Evolutionary conservation across 116 monocot species (phyloP).

Genomic region (Iris pallida): DNA sequence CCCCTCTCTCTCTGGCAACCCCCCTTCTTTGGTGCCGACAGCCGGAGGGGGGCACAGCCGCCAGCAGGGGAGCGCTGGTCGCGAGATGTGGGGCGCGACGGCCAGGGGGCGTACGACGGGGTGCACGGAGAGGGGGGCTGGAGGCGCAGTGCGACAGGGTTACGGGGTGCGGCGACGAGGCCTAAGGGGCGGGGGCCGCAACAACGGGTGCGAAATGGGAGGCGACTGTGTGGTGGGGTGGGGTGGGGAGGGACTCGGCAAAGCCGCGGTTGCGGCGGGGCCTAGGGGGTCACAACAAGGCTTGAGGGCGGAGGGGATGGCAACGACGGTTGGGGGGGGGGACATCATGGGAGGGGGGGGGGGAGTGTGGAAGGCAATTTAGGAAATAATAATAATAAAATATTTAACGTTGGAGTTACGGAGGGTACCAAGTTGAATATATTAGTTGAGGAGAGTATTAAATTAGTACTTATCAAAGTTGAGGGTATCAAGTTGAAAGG

Average conservation of each 20-base stretch:
- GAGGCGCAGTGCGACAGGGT: background rate
- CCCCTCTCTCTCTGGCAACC: background rate
- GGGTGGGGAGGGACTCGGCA: background rate
- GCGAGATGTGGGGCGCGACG: background rate
- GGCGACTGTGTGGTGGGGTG: background rate
- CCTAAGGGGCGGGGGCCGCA: background rate
- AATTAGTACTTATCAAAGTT: no score
- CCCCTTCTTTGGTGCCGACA: background rate
- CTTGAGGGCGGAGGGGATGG: background rate
- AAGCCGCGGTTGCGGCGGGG: background rate
- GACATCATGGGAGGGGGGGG: background rate
- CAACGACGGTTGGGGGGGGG: background rate
- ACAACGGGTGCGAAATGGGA: background rate
- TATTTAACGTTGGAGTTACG: no score
- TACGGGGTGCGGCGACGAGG: background rate
- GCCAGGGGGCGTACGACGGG: background rate
- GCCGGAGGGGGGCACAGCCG: no score
- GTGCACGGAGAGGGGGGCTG: background rate
- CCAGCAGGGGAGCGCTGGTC: background rate
- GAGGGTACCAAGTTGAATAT: no score
- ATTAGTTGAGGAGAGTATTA: no score
- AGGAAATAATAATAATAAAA: no score
- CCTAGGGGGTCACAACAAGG: background rate
- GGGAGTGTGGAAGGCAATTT: no score
- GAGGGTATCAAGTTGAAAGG: no score